phyloP scores from a whole-genome alignment of 768 basidiomycete genomes.

The Candolleomyces aberdarensis region DNA sequence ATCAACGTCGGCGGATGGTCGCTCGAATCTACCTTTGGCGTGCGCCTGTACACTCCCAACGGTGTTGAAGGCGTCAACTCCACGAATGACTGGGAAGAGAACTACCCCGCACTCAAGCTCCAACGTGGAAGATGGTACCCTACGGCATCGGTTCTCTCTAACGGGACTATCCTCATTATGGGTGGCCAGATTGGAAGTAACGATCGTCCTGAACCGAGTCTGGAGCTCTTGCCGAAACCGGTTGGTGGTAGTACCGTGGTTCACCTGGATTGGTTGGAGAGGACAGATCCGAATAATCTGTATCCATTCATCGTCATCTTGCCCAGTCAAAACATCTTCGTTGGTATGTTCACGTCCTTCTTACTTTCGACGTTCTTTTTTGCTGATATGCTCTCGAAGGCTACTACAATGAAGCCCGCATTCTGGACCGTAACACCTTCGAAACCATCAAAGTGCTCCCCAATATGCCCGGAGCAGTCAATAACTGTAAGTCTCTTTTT shows the following conservation, averaged over 20 bases:
- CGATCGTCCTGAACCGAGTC: slow-evolving; percentile 58
- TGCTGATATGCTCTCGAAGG: slow-evolving; percentile 20
- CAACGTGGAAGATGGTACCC: slow-evolving; percentile 78
- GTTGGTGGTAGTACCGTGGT: slow-evolving; percentile 58
- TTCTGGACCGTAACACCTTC: slow-evolving; percentile 66
- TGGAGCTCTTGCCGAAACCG: slow-evolving; percentile 71
- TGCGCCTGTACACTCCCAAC: slow-evolving; percentile 71
- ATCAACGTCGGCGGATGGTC: slow-evolving; percentile 74
- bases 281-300: slow-evolving; percentile 78
- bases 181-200: slow-evolving; percentile 77
- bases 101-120: slow-evolving; percentile 50
- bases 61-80: slow-evolving; percentile 66
- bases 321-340: slow-evolving; percentile 66
- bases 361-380: background rate
- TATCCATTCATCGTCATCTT: slow-evolving; percentile 77
- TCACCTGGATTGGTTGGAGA: slow-evolving; percentile 60
- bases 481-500: slow-evolving; percentile 43
- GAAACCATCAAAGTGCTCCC: slow-evolving; percentile 57
- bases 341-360: slow-evolving; percentile 44
- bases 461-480: slow-evolving; percentile 73
- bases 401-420: slow-evolving; percentile 80
- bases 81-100: slow-evolving; percentile 81
- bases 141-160: slow-evolving; percentile 62
- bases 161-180: slow-evolving; percentile 70
- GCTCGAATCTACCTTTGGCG: slow-evolving; percentile 63